Evolutionary conservation across 2,329 filamentous ascomycete species (phyloP), one percentile per base, ranked within the genome.

Genomic region (Botrytis squamosa): DNA sequence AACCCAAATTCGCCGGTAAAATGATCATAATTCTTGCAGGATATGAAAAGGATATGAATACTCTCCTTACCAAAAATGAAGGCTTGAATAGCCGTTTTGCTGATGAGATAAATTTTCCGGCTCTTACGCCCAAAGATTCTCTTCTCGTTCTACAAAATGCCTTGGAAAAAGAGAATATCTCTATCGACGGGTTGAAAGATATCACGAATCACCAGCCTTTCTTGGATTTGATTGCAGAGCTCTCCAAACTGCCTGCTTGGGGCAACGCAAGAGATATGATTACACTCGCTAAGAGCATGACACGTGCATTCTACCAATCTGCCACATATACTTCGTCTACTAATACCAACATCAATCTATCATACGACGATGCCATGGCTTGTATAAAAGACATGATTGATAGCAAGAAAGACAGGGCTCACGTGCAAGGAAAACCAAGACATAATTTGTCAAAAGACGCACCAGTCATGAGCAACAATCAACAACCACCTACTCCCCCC

Each of bases 11-110:
- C 76, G 79, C 80, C 0, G 77, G 83, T 40, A 89, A 88, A 76
- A 77, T 90, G 4, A 80, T 89, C n/a, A 82, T 86, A 52, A 88
- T 90, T 60, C 82, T 90, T 7, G 88, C 88, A 1, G 88, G 88
- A 0, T 90, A 90, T 74, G 85, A 88, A 44, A 79, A 82, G 0
- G 86, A 89, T 55, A 89, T 90, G 72, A 86, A 89, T 75, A 79
- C 80, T 0, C 82, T 90, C 0, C 84, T 90, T 80, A 76, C 79
- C 0, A 81, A 83, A 16, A 89, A 90, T 75, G 84, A 84, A 1
- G 88, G 88, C 0, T 80, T 90, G 1, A 85, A 84, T 0, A 87
- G 85, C 75, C 84, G 88, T 3, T 90, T 90, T 75, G 83, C 87
- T 0, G 86, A 89, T 49, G 81, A 84, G 3, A 78, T 89, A 4